phyloP scores from a whole-genome alignment of 2,329 filamentous ascomycete genomes.

The Fusarium succisae region DNA sequence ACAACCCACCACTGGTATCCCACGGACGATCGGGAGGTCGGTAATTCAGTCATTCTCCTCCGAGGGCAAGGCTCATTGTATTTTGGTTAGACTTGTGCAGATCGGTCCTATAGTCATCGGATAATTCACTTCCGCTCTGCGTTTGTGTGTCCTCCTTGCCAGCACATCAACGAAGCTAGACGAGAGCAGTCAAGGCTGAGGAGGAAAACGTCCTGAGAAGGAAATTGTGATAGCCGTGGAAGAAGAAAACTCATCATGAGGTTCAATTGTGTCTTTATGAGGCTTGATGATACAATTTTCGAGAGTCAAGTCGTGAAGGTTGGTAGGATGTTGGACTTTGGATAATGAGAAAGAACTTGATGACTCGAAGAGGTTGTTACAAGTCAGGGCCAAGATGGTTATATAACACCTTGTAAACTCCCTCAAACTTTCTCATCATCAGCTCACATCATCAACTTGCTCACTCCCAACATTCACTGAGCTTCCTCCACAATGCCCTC shows the following conservation, averaged over 20 bases:
- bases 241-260: background rate
- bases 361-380: background rate
- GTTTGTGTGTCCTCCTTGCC: background rate
- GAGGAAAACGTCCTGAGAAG: background rate
- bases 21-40: background rate
- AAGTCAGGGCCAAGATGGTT: background rate
- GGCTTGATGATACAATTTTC: conserved; percentile 37
- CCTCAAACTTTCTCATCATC: conserved; percentile 34
- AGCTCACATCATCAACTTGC: conserved; percentile 31
- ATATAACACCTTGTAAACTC: conserved; percentile 35
- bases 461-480: conserved; percentile 3
- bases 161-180: conserved; percentile 32
- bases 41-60: background rate
- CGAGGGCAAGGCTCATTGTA: accelerated
- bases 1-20: background rate
- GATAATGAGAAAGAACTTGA: background rate
- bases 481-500: conserved; percentile 25
- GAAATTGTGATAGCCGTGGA: conserved; percentile 29
- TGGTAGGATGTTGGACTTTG: background rate
- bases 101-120: conserved; percentile 10
- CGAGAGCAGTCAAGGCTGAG: background rate
- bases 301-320: background rate
- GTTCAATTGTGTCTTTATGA: conserved; percentile 29
- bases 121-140: background rate
- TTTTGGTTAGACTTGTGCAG: background rate